phyloP scores from a whole-genome alignment of 257 asterid genomes.

The Lithospermum erythrorhizon region DNA sequence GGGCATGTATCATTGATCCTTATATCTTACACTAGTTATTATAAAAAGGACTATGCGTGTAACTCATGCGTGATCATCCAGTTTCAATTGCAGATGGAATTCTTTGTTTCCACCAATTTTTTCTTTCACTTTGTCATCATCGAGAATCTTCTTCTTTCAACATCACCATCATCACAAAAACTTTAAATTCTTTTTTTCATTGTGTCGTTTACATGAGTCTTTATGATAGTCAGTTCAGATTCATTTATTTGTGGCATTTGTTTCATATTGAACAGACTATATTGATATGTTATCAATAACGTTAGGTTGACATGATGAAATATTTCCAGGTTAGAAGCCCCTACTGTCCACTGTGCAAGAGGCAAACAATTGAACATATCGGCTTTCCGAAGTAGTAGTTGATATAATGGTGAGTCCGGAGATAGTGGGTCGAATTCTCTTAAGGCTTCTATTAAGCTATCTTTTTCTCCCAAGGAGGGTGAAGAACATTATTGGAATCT shows the following conservation, averaged over 20 bases:
- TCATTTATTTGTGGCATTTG: background rate
- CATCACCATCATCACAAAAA: too few relatives aligned
- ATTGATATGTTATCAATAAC: too few relatives aligned
- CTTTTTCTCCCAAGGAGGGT: constrained; percentile 56
- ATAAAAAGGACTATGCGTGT: too few relatives aligned
- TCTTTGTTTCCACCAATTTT: too few relatives aligned
- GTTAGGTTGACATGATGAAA: constrained; percentile 11
- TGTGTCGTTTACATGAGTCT: background rate
- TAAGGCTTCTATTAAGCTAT: constrained; percentile 46
- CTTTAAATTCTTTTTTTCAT: background rate
- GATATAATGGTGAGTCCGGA: constrained; percentile 45
- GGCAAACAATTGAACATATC: constrained; percentile 50
- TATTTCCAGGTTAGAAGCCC: constrained; percentile 46
- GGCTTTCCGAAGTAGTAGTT: constrained; percentile 56
- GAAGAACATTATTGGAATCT: constrained; percentile 49
- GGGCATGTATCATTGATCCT: too few relatives aligned
- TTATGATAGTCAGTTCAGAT: background rate
- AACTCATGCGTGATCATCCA: too few relatives aligned
- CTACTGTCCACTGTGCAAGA: constrained; percentile 41
- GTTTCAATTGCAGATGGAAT: too few relatives aligned
- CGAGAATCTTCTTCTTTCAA: too few relatives aligned
- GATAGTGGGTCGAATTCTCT: constrained; percentile 47
- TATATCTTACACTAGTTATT: too few relatives aligned
- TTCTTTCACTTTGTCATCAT: too few relatives aligned
- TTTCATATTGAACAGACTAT: too few relatives aligned